These are phyloP conservation scores for Trypanosoma avium DNA, from an alignment of 208 protist species.

Conservation along the genomic window DNA sequence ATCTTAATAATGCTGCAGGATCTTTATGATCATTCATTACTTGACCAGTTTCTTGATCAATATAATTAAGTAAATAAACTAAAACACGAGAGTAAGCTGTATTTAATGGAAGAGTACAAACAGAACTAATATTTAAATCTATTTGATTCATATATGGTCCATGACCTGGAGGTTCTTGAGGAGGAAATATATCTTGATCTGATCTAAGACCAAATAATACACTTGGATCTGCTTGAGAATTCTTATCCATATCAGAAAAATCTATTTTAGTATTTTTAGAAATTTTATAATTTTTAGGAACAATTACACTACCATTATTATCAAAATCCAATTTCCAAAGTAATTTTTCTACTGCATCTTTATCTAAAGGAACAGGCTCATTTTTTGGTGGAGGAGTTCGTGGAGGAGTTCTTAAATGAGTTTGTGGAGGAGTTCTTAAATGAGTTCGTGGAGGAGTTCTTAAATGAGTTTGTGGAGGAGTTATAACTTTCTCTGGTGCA, in stretches of 20 bases:
- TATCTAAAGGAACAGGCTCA: no score
- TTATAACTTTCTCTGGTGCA: neutral
- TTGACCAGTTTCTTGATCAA: conserved; percentile 32
- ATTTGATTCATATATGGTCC: conserved; percentile 19
- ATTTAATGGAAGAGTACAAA: conserved; percentile 59
- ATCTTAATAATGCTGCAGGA: conserved; percentile 47
- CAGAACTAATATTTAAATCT: conserved; percentile 43
- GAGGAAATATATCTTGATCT: neutral
- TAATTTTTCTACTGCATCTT: neutral
- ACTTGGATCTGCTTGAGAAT: no score
- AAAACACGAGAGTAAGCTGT: conserved; percentile 49
- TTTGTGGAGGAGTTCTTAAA: no score
- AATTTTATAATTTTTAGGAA: conserved; percentile 9
- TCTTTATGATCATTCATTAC: conserved; percentile 32
- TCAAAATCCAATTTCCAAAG: neutral
- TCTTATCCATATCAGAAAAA: no score
- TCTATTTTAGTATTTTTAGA: no score
- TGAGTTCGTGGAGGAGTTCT: no score
- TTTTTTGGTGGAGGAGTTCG: no score
- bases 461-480: no score
- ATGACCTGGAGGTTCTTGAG: neutral
- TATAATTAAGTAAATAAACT: conserved; percentile 53
- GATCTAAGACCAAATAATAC: no score
- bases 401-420: no score
- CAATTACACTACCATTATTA: neutral